These are phyloP conservation scores for Salvia sclarea DNA, from an alignment of 305 asterid species.

Conservation along the genomic window DNA sequence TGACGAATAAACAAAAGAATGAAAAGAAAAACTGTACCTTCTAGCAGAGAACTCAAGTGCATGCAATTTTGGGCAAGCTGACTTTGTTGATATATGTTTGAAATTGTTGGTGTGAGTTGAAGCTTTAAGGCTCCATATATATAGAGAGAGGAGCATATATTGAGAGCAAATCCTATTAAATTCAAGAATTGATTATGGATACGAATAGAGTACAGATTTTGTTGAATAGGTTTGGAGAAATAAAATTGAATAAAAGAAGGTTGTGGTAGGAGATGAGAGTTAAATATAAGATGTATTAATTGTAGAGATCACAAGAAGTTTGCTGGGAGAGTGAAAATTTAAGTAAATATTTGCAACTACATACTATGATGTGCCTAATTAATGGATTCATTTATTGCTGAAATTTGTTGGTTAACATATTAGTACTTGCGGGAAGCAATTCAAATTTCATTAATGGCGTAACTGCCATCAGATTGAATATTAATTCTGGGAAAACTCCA, in stretches of 20 bases:
- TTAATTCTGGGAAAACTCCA: constrained; percentile 22
- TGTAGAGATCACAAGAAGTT: constrained; percentile 51
- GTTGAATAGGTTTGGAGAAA: constrained; percentile 33
- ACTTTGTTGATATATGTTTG: background rate
- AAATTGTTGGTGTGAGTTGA: constrained; percentile 8
- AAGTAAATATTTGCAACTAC: constrained; percentile 35
- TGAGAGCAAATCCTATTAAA: constrained; percentile 21
- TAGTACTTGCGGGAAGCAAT: constrained; percentile 31
- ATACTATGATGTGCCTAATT: constrained; percentile 18
- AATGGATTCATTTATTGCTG: constrained; percentile 51
- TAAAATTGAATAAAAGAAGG: constrained; percentile 31
- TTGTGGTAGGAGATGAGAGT: constrained; percentile 35
- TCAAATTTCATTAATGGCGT: constrained; percentile 44
- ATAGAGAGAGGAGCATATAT: background rate
- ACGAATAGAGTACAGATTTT: constrained; percentile 28
- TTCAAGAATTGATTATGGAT: constrained; percentile 34
- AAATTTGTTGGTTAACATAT: constrained; percentile 43
- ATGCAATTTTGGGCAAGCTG: constrained; percentile 11
- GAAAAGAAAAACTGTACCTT: constrained; percentile 22
- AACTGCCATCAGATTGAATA: constrained; percentile 45
- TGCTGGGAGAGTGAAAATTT: constrained; percentile 38
- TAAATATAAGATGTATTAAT: constrained; percentile 36
- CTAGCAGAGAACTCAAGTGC: constrained; percentile 3
- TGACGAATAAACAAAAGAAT: background rate
- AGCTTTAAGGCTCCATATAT: constrained; percentile 7